phyloP scores from a whole-genome alignment of 2,329 filamentous ascomycete species.

The Penicillium sp. region DNA sequence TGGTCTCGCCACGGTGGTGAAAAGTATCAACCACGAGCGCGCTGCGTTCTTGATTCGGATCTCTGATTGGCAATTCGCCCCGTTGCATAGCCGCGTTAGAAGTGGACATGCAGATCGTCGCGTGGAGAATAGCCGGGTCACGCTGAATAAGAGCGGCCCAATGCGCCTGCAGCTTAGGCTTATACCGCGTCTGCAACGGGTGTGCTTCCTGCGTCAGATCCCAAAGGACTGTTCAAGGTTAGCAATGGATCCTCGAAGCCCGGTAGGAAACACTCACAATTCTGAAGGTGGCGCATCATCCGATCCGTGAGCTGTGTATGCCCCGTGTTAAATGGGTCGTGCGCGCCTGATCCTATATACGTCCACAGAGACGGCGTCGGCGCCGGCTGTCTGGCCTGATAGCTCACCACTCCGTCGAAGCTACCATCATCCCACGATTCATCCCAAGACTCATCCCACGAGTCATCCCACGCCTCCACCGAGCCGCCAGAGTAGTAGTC shows the following conservation, averaged over 20 bases:
- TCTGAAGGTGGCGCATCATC: conserved; percentile 38
- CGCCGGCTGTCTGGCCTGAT: conserved; percentile 3
- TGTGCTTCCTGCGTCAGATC: conserved; percentile 37
- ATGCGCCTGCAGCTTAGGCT: conserved; percentile 34
- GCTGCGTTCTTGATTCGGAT: conserved; percentile 32
- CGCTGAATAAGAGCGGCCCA: conserved; percentile 37
- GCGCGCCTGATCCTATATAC: conserved; percentile 32
- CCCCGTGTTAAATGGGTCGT: conserved; percentile 36
- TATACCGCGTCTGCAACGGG: conserved; percentile 36
- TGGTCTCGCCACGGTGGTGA: conserved; percentile 41
- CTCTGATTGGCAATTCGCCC: conserved; percentile 35
- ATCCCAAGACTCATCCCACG: neutral
- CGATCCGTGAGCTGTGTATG: conserved; percentile 38
- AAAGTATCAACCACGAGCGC: conserved; percentile 37
- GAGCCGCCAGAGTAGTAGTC: conserved; percentile 10
- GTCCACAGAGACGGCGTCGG: conserved; percentile 21
- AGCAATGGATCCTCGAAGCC: neutral
- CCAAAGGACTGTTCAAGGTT: conserved; percentile 29
- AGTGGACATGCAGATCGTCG: conserved; percentile 38
- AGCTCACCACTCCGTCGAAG: conserved; percentile 12
- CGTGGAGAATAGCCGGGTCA: conserved; percentile 38
- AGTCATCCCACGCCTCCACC: conserved; percentile 1
- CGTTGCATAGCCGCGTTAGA: conserved; percentile 36
- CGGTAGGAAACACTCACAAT: conserved; percentile 27
- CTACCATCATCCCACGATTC: conserved; percentile 13